A percentile compares a stretch with the other conserved stretches of the same genome.
Conservation (phyloP, 306 rosid species). For the Vigna nakashimae region DNA sequence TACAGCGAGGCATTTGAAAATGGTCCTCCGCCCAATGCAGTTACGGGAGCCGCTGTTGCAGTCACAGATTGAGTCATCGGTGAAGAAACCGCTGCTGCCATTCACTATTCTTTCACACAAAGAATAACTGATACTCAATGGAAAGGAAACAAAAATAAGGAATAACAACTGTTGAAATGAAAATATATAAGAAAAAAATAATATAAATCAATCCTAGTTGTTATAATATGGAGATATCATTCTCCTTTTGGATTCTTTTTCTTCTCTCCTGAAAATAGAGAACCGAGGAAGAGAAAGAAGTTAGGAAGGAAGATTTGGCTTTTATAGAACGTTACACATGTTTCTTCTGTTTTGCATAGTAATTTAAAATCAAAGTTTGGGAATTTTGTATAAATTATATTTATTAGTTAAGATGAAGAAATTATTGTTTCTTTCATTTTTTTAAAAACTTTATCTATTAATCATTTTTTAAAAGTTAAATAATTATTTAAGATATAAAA, state of each 20-base stretch:
- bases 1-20: constrained; percentile 68
- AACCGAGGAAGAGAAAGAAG: constrained; percentile 26
- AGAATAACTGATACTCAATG: neutral
- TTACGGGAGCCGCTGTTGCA: neutral
- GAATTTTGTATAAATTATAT: too few relatives aligned
- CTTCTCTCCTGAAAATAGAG: constrained; percentile 31
- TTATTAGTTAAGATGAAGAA: too few relatives aligned
- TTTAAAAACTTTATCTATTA: too few relatives aligned
- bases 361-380: too few relatives aligned
- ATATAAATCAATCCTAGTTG: neutral
- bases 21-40: constrained; percentile 37
- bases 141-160: neutral
- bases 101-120: neutral
- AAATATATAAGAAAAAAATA: neutral
- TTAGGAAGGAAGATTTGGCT: neutral
- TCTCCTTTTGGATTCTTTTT: neutral
- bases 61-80: constrained; percentile 35
- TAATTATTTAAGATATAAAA: too few relatives aligned
- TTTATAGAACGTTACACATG: neutral
- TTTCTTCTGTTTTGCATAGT: too few relatives aligned
- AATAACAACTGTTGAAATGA: neutral
- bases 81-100: constrained; percentile 12
- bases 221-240: neutral
- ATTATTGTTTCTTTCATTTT: too few relatives aligned
- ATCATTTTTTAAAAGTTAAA: too few relatives aligned